phyloP scores from a whole-genome alignment of 208 protist genomes.

The Vickermania ingenoplastis region DNA sequence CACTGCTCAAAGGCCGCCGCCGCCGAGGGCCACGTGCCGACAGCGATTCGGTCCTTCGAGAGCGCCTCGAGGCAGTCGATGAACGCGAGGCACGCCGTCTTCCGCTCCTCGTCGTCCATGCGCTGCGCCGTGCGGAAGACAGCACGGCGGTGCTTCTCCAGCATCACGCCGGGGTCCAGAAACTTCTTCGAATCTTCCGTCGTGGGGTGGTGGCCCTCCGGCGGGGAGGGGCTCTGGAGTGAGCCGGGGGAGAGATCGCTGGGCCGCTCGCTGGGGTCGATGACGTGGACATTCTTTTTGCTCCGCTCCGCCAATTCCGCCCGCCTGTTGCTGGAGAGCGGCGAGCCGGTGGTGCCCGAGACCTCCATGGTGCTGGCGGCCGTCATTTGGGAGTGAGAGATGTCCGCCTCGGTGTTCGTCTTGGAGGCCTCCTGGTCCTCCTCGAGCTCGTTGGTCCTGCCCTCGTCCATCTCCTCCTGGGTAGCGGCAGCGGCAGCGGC shows the following conservation, averaged over 20 bases:
- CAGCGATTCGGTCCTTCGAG: constrained; percentile 17
- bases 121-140: constrained; percentile 25
- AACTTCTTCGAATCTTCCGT: constrained; percentile 4
- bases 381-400: not conserved
- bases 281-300: not conserved
- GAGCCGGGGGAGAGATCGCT: no score
- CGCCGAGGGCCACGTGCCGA: constrained; percentile 19
- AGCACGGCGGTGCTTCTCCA: constrained; percentile 23
- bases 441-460: not conserved
- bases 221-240: no score
- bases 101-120: constrained; percentile 23
- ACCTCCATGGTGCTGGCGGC: not conserved
- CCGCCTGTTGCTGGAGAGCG: not conserved
- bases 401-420: not conserved
- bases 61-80: constrained; percentile 34
- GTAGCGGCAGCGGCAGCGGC: not conserved
- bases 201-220: not conserved
- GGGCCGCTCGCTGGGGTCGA: no score
- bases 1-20: constrained; percentile 16
- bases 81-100: constrained; percentile 23
- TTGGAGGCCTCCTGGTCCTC: not conserved
- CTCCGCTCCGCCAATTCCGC: not conserved
- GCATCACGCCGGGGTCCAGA: constrained; percentile 14
- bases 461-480: not conserved
- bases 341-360: no score